Evolutionary conservation across 345 rosid species (phyloP).

Genomic region (Abelmoschus esculentus): DNA sequence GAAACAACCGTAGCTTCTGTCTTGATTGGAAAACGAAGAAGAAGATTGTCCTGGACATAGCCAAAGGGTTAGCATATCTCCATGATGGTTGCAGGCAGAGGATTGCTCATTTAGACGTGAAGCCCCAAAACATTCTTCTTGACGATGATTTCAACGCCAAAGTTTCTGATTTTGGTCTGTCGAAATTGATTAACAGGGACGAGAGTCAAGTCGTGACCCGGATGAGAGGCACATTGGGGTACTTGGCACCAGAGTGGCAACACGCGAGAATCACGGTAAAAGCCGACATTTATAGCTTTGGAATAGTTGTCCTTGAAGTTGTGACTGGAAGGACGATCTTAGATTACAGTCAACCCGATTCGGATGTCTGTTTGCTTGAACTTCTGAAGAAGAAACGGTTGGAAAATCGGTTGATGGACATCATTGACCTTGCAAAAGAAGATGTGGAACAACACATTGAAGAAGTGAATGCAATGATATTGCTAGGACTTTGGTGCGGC

Average conservation of each 20-base stretch:
- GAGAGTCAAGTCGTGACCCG: neutral
- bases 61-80: constrained; percentile 5
- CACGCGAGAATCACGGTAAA: neutral
- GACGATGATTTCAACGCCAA: neutral
- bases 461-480: neutral
- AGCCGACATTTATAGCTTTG: neutral
- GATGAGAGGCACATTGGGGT: neutral
- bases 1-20: neutral
- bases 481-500: neutral
- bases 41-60: neutral
- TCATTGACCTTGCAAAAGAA: neutral
- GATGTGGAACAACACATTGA: neutral
- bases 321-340: neutral
- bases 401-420: neutral
- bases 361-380: neutral
- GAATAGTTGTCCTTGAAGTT: neutral
- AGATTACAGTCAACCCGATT: neutral
- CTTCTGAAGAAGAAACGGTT: neutral
- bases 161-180: constrained; percentile 3
- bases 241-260: constrained; percentile 6
- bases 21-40: constrained; percentile 7
- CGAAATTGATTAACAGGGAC: neutral
- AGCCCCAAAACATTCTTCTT: constrained; percentile 7
- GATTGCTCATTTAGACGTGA: constrained; percentile 4
- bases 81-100: constrained; percentile 1